Base-by-base conservation (phyloP, 805 yeast species). In the Aciculoconidium aculeatum region DNA sequence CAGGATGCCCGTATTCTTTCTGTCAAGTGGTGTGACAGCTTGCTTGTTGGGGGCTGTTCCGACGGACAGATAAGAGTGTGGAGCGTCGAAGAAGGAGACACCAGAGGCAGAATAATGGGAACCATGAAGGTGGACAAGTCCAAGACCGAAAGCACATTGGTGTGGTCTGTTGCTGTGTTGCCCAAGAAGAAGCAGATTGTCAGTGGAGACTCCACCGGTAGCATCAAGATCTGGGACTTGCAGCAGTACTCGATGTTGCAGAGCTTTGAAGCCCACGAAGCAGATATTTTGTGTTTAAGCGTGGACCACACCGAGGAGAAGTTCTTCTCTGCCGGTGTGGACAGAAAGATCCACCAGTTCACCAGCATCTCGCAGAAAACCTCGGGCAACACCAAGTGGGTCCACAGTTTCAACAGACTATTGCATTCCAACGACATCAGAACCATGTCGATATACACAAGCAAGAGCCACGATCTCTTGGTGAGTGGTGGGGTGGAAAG, bases 151-250 rank as follows among this genome's bases (percentile, higher is more conserved):
- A 77, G 92, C 31, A 87, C 97, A 3, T 65, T 92, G 37, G 92
- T 92, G 6, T 92, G 99, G 99, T 69, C 86, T 19, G 77, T 92
- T 1, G 44, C 69, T 25, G 77, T 77, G 17, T 59, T 88, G 35
- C 76, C 80, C 4, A 51, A 63, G 23, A 70, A 72, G 28, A 66
- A 74, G 31, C 94, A 86, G 52, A 70, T 92, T 35, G 94, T 85
- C n/a, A 77, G 87, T 36, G 98, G 97, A 31, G 99, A 92, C 59
- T 87, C 96, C 5, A 90, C 96, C 1, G 99, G 99, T 2, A 70
- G 83, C 6, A 74, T 92, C 30, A 90, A 90, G 55, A 72, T 92
- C 40, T 92, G 99, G 99, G 95, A 90, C 47, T 65, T 80, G 39
- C 70, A 73, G 27, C 79, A 75, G 42, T 77, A 77, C 42, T 78